These are phyloP conservation scores for Tritrichomonas musculus DNA, from an alignment of 208 protist genomes.

Conservation along the genomic window DNA sequence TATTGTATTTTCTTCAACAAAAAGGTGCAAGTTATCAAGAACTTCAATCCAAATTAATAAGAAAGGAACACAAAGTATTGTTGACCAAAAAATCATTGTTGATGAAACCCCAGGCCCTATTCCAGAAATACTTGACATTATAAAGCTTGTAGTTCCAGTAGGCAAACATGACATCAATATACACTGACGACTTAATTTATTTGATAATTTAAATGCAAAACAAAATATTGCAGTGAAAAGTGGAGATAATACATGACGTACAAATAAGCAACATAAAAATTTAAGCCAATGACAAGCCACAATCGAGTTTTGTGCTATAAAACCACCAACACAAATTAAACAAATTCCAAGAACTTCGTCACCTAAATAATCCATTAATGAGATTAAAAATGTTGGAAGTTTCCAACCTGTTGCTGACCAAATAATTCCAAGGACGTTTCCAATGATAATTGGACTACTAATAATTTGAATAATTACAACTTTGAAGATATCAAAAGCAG, in stretches of 20 bases:
- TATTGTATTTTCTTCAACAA: neutral
- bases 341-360: neutral
- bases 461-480: neutral
- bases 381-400: neutral
- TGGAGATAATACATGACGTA: neutral
- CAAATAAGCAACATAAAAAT: neutral
- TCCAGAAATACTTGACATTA: neutral
- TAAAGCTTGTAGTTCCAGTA: neutral
- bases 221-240: neutral
- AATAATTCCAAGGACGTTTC: neutral
- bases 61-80: neutral
- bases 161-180: neutral
- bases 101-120: neutral
- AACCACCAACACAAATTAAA: slow-evolving; percentile 29
- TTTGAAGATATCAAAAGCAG: neutral
- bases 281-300: neutral
- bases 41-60: neutral
- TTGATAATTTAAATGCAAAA: neutral
- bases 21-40: neutral
- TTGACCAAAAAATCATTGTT: neutral
- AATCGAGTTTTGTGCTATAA: neutral
- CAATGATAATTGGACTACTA: neutral
- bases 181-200: neutral
- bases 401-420: neutral
- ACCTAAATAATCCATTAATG: neutral